Conservation (phyloP, 352 stramenopile genomes). For the Globisporangium takayamanum region DNA sequence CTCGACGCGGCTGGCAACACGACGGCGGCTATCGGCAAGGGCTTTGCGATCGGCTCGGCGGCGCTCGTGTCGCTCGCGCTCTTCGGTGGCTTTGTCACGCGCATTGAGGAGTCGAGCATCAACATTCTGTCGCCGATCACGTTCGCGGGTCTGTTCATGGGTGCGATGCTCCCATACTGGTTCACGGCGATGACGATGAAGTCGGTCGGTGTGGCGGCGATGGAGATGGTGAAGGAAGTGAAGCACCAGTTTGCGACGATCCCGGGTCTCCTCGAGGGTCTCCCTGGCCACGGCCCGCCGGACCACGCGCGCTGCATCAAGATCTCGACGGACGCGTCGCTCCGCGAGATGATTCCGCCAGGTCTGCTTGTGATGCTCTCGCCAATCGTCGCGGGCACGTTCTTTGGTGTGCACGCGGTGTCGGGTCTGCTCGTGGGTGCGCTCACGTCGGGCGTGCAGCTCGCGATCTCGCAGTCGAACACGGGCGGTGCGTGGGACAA, state of each 20-base stretch:
- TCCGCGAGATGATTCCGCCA: constrained; percentile 98
- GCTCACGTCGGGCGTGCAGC: constrained; percentile 95
- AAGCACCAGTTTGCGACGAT: constrained; percentile 99
- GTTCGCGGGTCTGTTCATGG: constrained; percentile 98
- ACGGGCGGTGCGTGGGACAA: constrained; percentile 99
- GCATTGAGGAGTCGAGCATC: constrained; percentile 92
- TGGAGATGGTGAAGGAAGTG: constrained; percentile 99
- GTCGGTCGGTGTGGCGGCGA: constrained; percentile 96
- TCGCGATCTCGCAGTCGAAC: constrained; percentile 99
- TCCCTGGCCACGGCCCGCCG: constrained; percentile 77
- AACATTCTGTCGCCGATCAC: constrained; percentile 98
- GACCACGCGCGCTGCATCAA: constrained; percentile 94
- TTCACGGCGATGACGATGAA: constrained; percentile 99
- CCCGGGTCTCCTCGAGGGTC: constrained; percentile 95
- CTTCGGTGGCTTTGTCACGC: constrained; percentile 98
- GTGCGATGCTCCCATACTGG: constrained; percentile 99
- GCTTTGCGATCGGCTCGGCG: constrained; percentile 98
- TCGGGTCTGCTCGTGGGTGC: constrained; percentile 96
- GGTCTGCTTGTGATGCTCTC: constrained; percentile 98
- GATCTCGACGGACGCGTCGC: constrained; percentile 98
- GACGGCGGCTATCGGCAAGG: constrained; percentile 99
- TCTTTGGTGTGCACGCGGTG: constrained; percentile 97
- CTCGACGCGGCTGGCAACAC: constrained; percentile 99
- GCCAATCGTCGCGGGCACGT: constrained; percentile 95
- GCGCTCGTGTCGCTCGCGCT: constrained; percentile 97